These are phyloP conservation scores for Porogramme epimiltina DNA, from an alignment of 1,284 basidiomycete genomes.

Conservation along the genomic window DNA sequence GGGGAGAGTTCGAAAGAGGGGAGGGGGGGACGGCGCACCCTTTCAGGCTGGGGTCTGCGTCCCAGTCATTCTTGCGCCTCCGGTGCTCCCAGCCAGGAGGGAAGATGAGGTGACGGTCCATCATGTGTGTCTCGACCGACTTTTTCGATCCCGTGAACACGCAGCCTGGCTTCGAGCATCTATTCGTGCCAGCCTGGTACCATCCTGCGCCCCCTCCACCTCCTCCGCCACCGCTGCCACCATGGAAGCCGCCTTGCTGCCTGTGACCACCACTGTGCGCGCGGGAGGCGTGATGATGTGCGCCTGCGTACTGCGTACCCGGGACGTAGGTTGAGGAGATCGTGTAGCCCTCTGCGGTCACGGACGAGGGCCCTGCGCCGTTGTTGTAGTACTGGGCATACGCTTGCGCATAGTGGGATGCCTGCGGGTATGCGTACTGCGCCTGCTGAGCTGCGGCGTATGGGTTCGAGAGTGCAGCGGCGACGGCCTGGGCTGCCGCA, in stretches of 20 bases:
- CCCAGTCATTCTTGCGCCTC: slow-evolving; percentile 65
- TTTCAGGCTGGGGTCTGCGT: slow-evolving; percentile 75
- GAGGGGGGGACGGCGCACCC: slow-evolving; percentile 46
- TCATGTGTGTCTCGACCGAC: slow-evolving; percentile 82
- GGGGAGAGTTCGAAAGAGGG: background rate
- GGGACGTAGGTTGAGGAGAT: slow-evolving; percentile 52
- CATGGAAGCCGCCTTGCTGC: slow-evolving; percentile 2
- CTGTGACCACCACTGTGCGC: background rate
- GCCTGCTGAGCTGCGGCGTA: slow-evolving; percentile 32
- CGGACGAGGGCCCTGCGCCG: slow-evolving; percentile 25
- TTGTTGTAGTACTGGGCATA: slow-evolving; percentile 39
- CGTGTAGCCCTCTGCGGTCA: slow-evolving; percentile 56
- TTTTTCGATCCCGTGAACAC: slow-evolving; percentile 75
- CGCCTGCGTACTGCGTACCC: slow-evolving; percentile 6
- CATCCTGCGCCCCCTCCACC: slow-evolving; percentile 36
- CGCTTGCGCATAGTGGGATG: slow-evolving; percentile 63
- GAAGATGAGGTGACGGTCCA: slow-evolving; percentile 88
- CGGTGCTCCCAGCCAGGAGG: slow-evolving; percentile 74
- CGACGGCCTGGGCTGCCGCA: slow-evolving; percentile 30
- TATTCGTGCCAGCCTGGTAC: slow-evolving; percentile 62
- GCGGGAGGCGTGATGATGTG: background rate
- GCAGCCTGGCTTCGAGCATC: slow-evolving; percentile 73
- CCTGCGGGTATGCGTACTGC: slow-evolving; percentile 30
- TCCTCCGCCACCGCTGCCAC: slow-evolving; percentile 2
- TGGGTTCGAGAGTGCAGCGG: slow-evolving; percentile 39